Conservation (phyloP, 2,329 filamentous ascomycete species). For the Escovopsis sp. region DNA sequence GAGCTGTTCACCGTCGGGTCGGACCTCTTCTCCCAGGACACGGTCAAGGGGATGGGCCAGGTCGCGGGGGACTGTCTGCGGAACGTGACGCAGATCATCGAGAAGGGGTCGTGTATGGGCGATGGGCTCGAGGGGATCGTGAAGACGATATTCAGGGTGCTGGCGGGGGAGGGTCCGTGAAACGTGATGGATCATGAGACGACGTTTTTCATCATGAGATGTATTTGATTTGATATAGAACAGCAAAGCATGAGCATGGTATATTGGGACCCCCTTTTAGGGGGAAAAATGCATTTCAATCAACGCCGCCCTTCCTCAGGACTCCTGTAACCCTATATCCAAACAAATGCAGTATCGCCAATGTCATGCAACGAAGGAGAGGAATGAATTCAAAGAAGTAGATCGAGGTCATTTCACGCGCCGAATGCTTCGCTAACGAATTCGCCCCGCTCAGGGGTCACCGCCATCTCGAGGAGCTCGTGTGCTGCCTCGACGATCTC, state of each 20-base stretch:
- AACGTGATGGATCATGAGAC: too few relatives aligned
- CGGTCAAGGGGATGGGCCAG: conserved; percentile 2
- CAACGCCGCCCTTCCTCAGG: too few relatives aligned
- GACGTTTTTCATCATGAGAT: too few relatives aligned
- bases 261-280: too few relatives aligned
- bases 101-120: conserved; percentile 3
- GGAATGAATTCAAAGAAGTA: too few relatives aligned
- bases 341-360: too few relatives aligned
- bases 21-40: conserved; percentile 3
- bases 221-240: too few relatives aligned
- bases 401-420: conserved; percentile 8
- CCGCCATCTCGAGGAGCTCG: conserved; percentile 62
- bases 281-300: too few relatives aligned
- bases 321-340: too few relatives aligned
- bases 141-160: background rate
- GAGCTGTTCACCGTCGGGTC: conserved; percentile 2
- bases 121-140: conserved; percentile 1
- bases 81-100: conserved; percentile 1
- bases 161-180: background rate
- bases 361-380: too few relatives aligned
- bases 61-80: conserved; percentile 1
- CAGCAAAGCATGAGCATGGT: too few relatives aligned
- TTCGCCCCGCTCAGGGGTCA: conserved; percentile 58
- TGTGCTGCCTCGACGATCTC: conserved; percentile 72
- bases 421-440: conserved; percentile 28